Evolutionary conservation across 257 asterid species (phyloP), one percentile per base, ranked within the genome.

Genomic region (Nicotiana tomentosiformis): DNA sequence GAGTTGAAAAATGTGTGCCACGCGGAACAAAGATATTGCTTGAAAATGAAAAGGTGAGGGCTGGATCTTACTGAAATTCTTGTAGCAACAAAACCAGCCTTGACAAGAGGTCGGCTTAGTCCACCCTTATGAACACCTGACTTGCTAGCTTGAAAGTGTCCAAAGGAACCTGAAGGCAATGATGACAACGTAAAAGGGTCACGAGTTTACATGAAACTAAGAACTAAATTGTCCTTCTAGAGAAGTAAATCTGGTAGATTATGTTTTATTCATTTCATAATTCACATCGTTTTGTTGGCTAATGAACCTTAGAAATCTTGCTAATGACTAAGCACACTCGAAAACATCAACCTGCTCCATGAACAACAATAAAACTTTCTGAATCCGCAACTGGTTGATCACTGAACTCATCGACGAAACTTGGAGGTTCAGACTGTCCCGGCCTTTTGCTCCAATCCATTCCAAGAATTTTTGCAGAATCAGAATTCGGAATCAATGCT

Each of bases 371-470:
- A 79, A 91, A 91, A 82, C 85, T 89, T 83, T 90, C 89, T 70
- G 91, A 83, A 60, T 89, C 90, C 7, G 80, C 66, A 87, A 76
- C 86, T 74, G 80, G 79, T 77, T 88, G 84, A 82, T 91, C 95
- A 64, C 85, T 66, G 49, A 80, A 80, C 37, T 88, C 89, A 80
- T 89, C 90, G 81, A 66, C 79, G 23, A 84, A 81, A 33, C 77
- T 60, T 10, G 90, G 93, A 37, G 83, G 77, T 70, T 91, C 93
- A 35, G 85, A 82, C 69, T 89, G 88, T 81, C 95, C 98, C 12
- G 88, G 93, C 89, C 89, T 90, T 87, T 91, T 94, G 87, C 99
- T 96, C 99, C 99, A 96, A 85, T 96, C 99, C 99, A 96, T 92
- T 67, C 95, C 94, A 39, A 82, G 79, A 68, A 74, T 82, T 66